These are phyloP conservation scores for Penicillium sp. DNA, from an alignment of 2,329 filamentous ascomycete species.

Conservation along the genomic window DNA sequence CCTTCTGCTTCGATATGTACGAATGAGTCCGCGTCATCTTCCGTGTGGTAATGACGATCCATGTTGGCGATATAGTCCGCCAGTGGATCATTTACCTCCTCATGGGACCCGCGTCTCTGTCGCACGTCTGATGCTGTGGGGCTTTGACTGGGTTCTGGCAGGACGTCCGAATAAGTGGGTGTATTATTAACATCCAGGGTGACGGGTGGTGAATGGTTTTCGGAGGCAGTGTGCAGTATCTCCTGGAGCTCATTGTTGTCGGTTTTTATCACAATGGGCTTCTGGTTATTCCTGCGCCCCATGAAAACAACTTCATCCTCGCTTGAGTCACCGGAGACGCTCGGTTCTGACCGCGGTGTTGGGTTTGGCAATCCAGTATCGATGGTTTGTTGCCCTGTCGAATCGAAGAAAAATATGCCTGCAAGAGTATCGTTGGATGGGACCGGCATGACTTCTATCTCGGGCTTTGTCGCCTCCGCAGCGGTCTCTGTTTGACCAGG, in stretches of 20 bases:
- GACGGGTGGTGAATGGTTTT: neutral
- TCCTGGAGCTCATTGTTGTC: constrained; percentile 12
- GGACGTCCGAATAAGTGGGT: neutral
- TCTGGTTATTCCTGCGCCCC: constrained; percentile 28
- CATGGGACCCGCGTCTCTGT: constrained; percentile 23
- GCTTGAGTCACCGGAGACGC: constrained; percentile 55
- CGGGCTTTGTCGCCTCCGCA: constrained; percentile 3
- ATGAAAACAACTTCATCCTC: constrained; percentile 56
- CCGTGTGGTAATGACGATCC: constrained; percentile 27
- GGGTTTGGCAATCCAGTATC: constrained; percentile 32
- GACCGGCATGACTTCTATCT: constrained; percentile 16
- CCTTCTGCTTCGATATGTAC: constrained; percentile 1
- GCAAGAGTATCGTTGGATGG: constrained; percentile 4
- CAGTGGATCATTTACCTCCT: constrained; percentile 48
- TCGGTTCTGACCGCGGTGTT: constrained; percentile 10
- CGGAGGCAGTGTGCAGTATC: constrained; percentile 1
- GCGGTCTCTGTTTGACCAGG: neutral
- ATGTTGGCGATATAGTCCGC: constrained; percentile 43
- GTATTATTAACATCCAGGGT: neutral
- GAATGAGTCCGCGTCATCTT: neutral
- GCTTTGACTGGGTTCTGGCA: neutral
- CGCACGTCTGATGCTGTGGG: neutral
- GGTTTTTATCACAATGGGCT: constrained; percentile 13
- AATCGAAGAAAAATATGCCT: constrained; percentile 36
- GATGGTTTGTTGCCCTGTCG: constrained; percentile 23